Evolutionary conservation across 192 early-diverging fungal genomes (phyloP), one percentile per base, ranked within the genome.

Genomic region (Backusella mclennaniae): DNA sequence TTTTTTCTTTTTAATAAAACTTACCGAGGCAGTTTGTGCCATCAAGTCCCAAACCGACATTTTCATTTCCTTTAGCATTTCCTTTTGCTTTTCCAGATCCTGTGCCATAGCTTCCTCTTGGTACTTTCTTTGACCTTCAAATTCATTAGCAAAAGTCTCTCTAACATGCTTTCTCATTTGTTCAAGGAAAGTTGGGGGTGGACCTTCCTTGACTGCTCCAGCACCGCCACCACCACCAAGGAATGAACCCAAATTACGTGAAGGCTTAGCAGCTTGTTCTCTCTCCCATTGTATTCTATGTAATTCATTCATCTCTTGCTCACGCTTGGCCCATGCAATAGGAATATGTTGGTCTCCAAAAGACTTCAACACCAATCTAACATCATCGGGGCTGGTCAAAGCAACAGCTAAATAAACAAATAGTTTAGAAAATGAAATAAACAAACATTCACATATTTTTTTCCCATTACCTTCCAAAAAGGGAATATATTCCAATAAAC

Each of bases 31-130:
- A 14, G 86, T 83, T 73, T 88, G 83, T n/a, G 87, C 82, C 77
- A 93, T 78, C 80, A 98, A 80, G 77, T 96, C 92, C 90, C 96
- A 93, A 74, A 96, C 86, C 46, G 95, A 96, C 56, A 90, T 85
- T 80, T 92, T 94, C 93, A 97, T 95, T 71, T 94, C 93, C 85
- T 95, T 93, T 85, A 97, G 87, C 90, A 94, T 87, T 83, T 89
- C 79, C 86, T 85, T 73, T 81, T 80, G 78, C 80, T 82, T 82
- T 86, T 95, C 87, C 75, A 89, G 84, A 85, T 91, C 91, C 78
- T 92, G 79, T 73, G 91, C 84, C 66, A 86, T 79, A 67, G 84
- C 67, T 41, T 92, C 89, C 74, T 88, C 86, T 82, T 92, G 90
- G 74, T 87, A 85, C 84, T 92, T 84, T 80, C 89, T 85, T 80